Evolutionary conservation across 805 yeast genomes (phyloP), one percentile per base, ranked within the genome.

Genomic region (Zygotorulaspora florentina): DNA sequence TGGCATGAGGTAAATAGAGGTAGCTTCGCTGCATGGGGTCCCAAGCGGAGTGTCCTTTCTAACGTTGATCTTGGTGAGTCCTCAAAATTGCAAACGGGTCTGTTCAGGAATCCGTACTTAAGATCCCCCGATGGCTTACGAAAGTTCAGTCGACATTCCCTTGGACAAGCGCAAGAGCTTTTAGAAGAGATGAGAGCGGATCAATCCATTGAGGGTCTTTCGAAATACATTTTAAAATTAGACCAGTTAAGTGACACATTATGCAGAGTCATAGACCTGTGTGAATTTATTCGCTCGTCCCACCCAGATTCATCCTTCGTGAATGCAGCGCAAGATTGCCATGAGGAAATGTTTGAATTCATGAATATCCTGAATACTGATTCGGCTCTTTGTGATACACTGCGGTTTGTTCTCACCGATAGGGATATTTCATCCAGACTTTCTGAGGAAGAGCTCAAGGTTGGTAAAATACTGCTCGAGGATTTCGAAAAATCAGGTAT

Each of bases 401-500:
- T 93, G 34, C 74, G 75, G 17, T 58, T 64, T n/a, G 81, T 84
- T 0, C 65, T 90, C 44, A 64, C 69, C 1, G 61, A 72, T 5
- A 42, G 56, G 8, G 46, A 57, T 2, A 54, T 71, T 2, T 28
- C 54, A 4, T 27, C 37, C 2, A 52, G 67, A 23, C 67, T 91
- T n/a, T 64, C 83, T 3, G 64, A 68, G 1, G 99, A 93, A 65
- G 97, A 93, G 58, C 61, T 79, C 11, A 77, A 82, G 42, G 98
- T 90, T 2, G 99, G 96, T 0, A 75, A 79, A 42, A 77, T 90
- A 39, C 71, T 93, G 20, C 71, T 84, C 51, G 80, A 85, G 36
- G 99, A 93, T 65, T 93, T 93, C 59, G 85, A 86, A 54, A 82
- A 88, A 53, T 87, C 96, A 0, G 99, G 98, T 0, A 85, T 90